Evolutionary conservation across 2,329 filamentous ascomycete species (phyloP).

Genomic region (Penicillium sp.): DNA sequence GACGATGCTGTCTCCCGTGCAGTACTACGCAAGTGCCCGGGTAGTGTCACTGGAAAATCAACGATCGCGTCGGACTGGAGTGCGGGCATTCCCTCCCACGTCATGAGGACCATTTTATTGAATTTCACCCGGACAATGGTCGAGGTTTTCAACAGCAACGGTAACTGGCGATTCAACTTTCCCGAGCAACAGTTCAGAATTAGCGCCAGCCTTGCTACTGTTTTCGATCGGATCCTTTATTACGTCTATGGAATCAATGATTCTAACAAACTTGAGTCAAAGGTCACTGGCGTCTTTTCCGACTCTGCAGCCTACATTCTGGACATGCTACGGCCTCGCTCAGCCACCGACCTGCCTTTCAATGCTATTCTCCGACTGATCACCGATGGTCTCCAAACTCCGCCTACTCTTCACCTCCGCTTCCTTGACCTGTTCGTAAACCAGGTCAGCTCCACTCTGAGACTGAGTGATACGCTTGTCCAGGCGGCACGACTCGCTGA

Average conservation of each 20-base stretch:
- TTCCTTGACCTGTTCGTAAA: constrained; percentile 60
- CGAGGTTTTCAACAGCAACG: constrained; percentile 83
- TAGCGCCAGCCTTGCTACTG: constrained; percentile 67
- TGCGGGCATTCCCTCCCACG: constrained; percentile 76
- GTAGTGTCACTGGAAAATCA: constrained; percentile 35
- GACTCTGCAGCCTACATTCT: constrained; percentile 76
- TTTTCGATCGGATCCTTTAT: constrained; percentile 72
- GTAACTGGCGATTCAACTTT: constrained; percentile 80
- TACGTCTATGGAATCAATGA: constrained; percentile 78
- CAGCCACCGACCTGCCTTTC: constrained; percentile 72
- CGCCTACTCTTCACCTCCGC: constrained; percentile 66
- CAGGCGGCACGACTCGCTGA: constrained; percentile 69
- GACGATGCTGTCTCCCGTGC: constrained; percentile 69
- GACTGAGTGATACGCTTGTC: constrained; percentile 71
- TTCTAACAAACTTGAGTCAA: constrained; percentile 49
- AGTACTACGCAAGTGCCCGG: constrained; percentile 49
- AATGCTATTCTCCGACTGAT: constrained; percentile 77
- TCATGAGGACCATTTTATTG: constrained; percentile 71
- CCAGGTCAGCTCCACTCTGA: constrained; percentile 68
- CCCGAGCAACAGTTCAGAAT: constrained; percentile 71
- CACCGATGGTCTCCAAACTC: constrained; percentile 62
- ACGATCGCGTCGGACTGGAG: constrained; percentile 53
- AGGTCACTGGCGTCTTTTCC: constrained; percentile 67
- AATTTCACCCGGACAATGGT: constrained; percentile 76
- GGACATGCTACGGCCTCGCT: constrained; percentile 73